Evolutionary conservation across 2,329 filamentous ascomycete genomes (phyloP).

Genomic region (Clonostachys sp.): DNA sequence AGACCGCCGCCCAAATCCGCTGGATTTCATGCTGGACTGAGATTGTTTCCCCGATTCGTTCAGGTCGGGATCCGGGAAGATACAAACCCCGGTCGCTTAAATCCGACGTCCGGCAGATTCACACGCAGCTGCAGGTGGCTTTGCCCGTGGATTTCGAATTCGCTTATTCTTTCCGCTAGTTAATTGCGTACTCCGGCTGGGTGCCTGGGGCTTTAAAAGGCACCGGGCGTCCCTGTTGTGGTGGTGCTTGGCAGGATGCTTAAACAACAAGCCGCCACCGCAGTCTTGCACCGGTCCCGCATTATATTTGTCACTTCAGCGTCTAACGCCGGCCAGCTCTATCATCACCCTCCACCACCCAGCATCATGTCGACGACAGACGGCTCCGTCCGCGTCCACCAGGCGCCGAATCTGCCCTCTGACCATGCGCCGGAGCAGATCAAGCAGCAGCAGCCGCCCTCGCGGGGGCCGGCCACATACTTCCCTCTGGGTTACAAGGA

Average conservation of each 20-base stretch:
- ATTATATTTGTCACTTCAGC: conserved; percentile 23
- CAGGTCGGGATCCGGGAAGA: no score
- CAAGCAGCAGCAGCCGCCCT: conserved; percentile 17
- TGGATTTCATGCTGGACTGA: no score
- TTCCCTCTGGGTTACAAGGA: conserved; percentile 93
- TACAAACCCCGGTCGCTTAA: no score
- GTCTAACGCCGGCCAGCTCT: background rate
- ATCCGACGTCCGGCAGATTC: no score
- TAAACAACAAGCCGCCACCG: conserved; percentile 31
- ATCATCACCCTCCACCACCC: conserved; percentile 3
- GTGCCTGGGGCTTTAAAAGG: no score
- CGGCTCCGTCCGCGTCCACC: conserved; percentile 12
- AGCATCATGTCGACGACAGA: conserved; percentile 26
- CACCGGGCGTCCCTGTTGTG: no score
- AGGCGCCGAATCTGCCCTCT: conserved; percentile 8
- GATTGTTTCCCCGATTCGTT: no score
- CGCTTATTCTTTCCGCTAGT: no score
- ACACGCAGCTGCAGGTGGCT: no score
- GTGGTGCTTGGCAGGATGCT: background rate
- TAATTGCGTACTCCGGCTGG: no score
- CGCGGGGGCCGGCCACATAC: conserved; percentile 31
- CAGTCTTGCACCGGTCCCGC: conserved; percentile 34
- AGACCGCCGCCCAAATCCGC: background rate
- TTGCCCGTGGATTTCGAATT: no score
- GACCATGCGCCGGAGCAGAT: conserved; percentile 5